Base-by-base conservation (phyloP, 352 stramenopile species). In the Pythium monospermum region DNA sequence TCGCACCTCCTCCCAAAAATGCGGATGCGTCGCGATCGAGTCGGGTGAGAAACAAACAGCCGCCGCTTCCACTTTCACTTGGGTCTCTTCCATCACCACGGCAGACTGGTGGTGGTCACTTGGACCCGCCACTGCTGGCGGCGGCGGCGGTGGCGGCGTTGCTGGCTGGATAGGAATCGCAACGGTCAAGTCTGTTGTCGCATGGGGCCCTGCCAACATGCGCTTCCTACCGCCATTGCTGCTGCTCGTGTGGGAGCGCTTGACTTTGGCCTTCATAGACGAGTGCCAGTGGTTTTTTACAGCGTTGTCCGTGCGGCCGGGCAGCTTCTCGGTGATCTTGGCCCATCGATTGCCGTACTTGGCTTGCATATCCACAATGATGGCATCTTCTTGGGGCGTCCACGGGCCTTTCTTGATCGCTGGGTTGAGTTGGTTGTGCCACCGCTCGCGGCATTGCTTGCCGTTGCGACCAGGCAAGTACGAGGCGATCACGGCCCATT, bases 221-320 rank as follows among this genome's bases (percentile, higher is more conserved):
- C n/a, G n/a, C n/a, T n/a, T n/a, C n/a, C n/a, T n/a, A n/a, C n/a
- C 46, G 25, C 25, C 30, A 27, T 53, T 49, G 11, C 16, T 21
- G 10, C 4, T 42, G 6, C 10, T 27, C 28, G n/a, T 16, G 35
- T 15, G 13, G 13, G 46, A 40, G 13, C 40, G 53, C 59, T 85
- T 85, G 5, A 69, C 49, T 26, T 73, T 68, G 0, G 65, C 42
- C 57, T 91, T 89, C 59, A 94, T 73, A 19, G 83, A 93, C 19
- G 83, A 91, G 36, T 98, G 80, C 90, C 91, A 98, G 33, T 96
- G 85, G 63, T 99, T 99, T 71, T 99, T 99, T 40, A 99, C 96
- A 3, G 88, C 87, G 42, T 99, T 99, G 59, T 99, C 95, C 0
- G 84, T 95, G 3, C 96, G 73, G 2, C 96, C 96, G 18, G 93